Conservation (phyloP, 2,329 filamentous ascomycete species). For the Trichoderma hamatum region DNA sequence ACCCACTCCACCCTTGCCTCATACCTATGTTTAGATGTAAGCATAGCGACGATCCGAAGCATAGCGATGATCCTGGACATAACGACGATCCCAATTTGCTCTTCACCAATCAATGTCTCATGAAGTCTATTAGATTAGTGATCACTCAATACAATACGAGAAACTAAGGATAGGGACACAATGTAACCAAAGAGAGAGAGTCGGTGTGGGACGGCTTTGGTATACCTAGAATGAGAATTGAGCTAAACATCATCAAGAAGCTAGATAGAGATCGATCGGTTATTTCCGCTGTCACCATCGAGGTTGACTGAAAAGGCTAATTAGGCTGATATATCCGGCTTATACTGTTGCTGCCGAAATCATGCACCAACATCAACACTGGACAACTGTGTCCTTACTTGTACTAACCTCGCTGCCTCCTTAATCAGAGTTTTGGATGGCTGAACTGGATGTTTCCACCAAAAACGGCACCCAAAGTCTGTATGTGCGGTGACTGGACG, state of each 20-base stretch:
- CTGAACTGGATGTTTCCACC: not conserved
- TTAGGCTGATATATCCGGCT: not conserved
- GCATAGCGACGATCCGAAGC: constrained; percentile 1
- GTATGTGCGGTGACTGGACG: not conserved
- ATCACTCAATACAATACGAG: constrained; percentile 9
- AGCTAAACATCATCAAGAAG: not conserved
- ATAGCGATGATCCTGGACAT: not conserved
- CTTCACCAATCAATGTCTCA: not conserved
- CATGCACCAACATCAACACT: not conserved
- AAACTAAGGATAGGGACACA: not conserved
- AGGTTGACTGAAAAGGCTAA: constrained; percentile 9
- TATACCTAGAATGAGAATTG: not conserved
- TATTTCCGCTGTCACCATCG: not conserved
- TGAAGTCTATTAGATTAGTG: not conserved
- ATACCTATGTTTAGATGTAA: not conserved
- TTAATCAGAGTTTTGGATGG: not conserved
- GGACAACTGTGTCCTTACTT: not conserved
- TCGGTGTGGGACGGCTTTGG: not conserved
- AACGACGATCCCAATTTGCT: not conserved
- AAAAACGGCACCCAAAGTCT: not conserved
- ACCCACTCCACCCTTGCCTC: not conserved
- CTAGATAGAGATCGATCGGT: not conserved
- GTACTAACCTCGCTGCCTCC: not conserved
- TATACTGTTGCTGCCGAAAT: not conserved
- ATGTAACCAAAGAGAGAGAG: not conserved